phyloP scores from a whole-genome alignment of 371 early-diverging fungal species.

The Funneliformis caledonium region DNA sequence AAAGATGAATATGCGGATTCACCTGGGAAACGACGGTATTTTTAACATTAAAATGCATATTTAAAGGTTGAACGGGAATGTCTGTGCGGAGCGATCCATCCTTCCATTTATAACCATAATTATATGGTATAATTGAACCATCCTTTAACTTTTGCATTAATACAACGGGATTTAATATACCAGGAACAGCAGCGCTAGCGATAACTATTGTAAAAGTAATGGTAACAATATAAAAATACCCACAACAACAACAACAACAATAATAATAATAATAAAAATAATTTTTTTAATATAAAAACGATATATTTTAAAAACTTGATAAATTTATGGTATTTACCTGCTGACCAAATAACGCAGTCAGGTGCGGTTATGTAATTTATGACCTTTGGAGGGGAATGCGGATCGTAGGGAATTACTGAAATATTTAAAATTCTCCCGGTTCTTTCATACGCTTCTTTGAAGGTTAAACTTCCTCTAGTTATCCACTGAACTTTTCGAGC shows the following conservation, averaged over 20 bases:
- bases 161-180: conserved; percentile 79
- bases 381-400: conserved; percentile 79
- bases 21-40: conserved; percentile 86
- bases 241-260: too few relatives aligned
- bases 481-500: conserved; percentile 71
- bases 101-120: conserved; percentile 79
- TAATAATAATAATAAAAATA: background rate
- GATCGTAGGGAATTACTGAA: conserved; percentile 78
- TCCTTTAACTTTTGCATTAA: conserved; percentile 76
- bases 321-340: conserved; percentile 48
- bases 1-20: conserved; percentile 88
- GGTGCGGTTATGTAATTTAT: conserved; percentile 91
- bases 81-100: conserved; percentile 92
- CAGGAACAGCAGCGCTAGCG: conserved; percentile 77
- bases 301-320: background rate
- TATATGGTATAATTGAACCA: conserved; percentile 76
- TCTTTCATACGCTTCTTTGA: conserved; percentile 85
- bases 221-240: too few relatives aligned
- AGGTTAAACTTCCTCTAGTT: conserved; percentile 84
- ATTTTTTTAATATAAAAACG: background rate
- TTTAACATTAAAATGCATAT: conserved; percentile 83
- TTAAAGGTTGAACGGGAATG: conserved; percentile 76
- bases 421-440: conserved; percentile 91
- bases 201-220: conserved; percentile 50
- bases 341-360: conserved; percentile 87